These are phyloP conservation scores for Gnomoniopsis sp. DNA, from an alignment of 2,329 filamentous ascomycete genomes.

Conservation along the genomic window DNA sequence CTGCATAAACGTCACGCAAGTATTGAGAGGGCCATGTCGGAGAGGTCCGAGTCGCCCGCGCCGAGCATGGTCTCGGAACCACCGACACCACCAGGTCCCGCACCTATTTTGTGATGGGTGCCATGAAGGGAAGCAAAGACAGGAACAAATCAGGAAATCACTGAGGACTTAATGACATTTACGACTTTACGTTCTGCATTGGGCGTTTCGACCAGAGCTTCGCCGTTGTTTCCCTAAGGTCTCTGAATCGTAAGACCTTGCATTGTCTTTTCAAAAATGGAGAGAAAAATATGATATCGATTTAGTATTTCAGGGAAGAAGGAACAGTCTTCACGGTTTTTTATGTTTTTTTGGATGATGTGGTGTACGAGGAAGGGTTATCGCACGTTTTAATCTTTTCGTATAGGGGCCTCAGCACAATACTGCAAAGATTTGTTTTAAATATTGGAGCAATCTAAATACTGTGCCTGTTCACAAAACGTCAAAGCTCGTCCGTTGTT, in stretches of 20 bases:
- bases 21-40: conserved; percentile 57
- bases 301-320: no score
- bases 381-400: no score
- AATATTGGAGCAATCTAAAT: no score
- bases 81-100: neutral
- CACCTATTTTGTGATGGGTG: neutral
- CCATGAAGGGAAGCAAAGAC: conserved; percentile 2
- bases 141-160: conserved; percentile 14
- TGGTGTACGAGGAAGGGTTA: no score
- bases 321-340: no score
- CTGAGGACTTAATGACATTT: conserved; percentile 6
- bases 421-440: no score
- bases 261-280: conserved; percentile 17
- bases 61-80: neutral
- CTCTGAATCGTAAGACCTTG: neutral
- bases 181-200: conserved; percentile 15
- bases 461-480: no score
- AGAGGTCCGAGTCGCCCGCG: conserved; percentile 45
- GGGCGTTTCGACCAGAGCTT: conserved; percentile 4
- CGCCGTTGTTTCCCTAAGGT: neutral
- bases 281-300: no score
- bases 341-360: no score
- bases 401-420: no score
- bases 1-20: conserved; percentile 62
- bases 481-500: no score